Percentiles rank a stretch among this genome's conserved stretches.
Evolutionary conservation across 352 stramenopile genomes (phyloP).

Genomic region (Phytophthora brassicae): DNA sequence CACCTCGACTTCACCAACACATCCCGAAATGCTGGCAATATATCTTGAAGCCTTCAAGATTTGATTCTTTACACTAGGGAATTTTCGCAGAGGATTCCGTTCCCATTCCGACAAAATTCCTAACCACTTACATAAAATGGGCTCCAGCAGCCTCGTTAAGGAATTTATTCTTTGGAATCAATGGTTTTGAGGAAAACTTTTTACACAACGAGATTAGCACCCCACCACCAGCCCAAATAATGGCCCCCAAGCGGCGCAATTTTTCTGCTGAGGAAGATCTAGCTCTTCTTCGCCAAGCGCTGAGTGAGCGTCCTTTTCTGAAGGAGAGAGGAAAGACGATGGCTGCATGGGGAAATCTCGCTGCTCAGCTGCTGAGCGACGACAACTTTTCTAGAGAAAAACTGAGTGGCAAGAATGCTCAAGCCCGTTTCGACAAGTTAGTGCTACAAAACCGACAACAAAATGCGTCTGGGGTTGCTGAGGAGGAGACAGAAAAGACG

Average conservation of each 20-base stretch:
- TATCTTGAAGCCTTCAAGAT: no score
- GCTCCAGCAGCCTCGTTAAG: background rate
- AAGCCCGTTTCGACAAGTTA: constrained; percentile 1
- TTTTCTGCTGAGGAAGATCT: constrained; percentile 7
- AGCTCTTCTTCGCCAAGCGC: background rate
- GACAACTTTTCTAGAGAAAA: constrained; percentile 6
- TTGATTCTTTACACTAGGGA: no score
- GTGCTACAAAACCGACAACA: background rate
- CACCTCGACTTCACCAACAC: no score
- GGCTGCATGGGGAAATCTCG: constrained; percentile 4
- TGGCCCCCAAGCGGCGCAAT: background rate
- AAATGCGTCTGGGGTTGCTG: constrained; percentile 2
- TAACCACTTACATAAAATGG: constrained; percentile 2
- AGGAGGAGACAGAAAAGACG: constrained; percentile 4
- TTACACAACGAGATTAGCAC: background rate
- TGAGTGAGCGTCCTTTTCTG: constrained; percentile 5
- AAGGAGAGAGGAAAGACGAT: constrained; percentile 13
- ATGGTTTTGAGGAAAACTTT: constrained; percentile 8
- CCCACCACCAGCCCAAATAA: background rate
- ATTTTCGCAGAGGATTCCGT: background rate
- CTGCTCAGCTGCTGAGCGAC: background rate
- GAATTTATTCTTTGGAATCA: background rate
- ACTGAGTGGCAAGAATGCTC: constrained; percentile 9
- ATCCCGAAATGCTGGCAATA: no score
- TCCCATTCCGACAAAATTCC: background rate